Percentiles rank a stretch among this genome's conserved stretches.
Evolutionary conservation across 768 basidiomycete species (phyloP).

Genomic region (Lactarius pseudohatsudake): DNA sequence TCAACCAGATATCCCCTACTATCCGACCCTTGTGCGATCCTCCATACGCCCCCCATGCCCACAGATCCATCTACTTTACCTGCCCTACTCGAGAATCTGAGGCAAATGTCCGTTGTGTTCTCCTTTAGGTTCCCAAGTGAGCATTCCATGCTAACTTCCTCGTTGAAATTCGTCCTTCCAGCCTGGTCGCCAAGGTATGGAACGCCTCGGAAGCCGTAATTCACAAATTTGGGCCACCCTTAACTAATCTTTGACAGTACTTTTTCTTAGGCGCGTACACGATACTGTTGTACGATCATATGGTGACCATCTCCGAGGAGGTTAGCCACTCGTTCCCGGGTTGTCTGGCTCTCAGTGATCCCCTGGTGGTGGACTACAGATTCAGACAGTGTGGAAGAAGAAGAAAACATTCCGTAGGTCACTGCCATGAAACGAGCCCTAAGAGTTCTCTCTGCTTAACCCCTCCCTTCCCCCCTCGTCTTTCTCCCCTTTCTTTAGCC

Average conservation of each 20-base stretch:
- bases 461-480: neutral
- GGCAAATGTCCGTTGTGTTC: conserved; percentile 24
- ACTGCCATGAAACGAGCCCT: neutral
- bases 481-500: conserved; percentile 6
- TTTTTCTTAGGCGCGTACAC: conserved; percentile 26
- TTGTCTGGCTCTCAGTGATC: neutral
- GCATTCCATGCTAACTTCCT: conserved; percentile 2
- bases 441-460: neutral
- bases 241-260: conserved; percentile 18
- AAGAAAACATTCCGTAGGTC: conserved; percentile 27
- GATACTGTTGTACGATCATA: conserved; percentile 26
- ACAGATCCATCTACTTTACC: neutral
- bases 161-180: neutral
- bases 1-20: neutral
- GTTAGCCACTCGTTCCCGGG: neutral
- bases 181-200: conserved; percentile 26
- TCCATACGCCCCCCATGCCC: neutral
- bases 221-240: no score
- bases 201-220: neutral
- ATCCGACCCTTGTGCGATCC: neutral
- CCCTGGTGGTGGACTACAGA: conserved; percentile 3
- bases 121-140: neutral
- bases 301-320: conserved; percentile 25
- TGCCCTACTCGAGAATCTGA: conserved; percentile 5
- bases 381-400: conserved; percentile 29